Conservation (phyloP, 306 rosid genomes). For the Quercus mongolica region DNA sequence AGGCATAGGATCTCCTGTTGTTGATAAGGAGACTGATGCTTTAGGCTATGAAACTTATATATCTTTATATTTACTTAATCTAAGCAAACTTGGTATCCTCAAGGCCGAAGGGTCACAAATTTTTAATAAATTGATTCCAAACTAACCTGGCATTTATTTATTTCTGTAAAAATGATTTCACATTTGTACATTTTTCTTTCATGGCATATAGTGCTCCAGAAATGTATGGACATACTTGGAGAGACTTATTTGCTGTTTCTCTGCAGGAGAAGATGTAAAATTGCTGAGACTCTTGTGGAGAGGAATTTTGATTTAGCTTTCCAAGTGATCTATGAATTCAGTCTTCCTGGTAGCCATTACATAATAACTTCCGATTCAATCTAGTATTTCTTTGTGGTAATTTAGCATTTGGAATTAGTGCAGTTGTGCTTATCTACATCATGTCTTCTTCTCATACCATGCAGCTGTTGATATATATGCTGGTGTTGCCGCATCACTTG, state of each 20-base stretch:
- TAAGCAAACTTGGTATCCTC: background rate
- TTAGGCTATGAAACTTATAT: background rate
- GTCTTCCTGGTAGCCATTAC: conserved; percentile 67
- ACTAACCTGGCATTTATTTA: background rate
- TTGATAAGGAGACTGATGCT: too few relatives aligned
- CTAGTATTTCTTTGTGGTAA: background rate
- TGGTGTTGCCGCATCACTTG: conserved; percentile 92
- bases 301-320: conserved; percentile 95
- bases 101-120: background rate
- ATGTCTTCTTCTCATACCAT: conserved; percentile 22
- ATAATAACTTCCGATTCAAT: conserved; percentile 11
- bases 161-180: background rate
- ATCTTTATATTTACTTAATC: background rate
- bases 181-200: background rate
- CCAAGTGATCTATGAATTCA: conserved; percentile 89
- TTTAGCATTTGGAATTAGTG: conserved; percentile 1
- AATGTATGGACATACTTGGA: conserved; percentile 15
- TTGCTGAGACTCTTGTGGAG: conserved; percentile 93
- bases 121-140: background rate
- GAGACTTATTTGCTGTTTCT: conserved; percentile 19
- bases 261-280: conserved; percentile 85
- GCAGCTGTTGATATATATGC: conserved; percentile 97
- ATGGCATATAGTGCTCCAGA: conserved; percentile 11
- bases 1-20: too few relatives aligned
- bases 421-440: conserved; percentile 7